Evolutionary conservation across 2,329 filamentous ascomycete species (phyloP), one percentile per base, ranked within the genome.

Genomic region (Pseudocercospora fijiensis): DNA sequence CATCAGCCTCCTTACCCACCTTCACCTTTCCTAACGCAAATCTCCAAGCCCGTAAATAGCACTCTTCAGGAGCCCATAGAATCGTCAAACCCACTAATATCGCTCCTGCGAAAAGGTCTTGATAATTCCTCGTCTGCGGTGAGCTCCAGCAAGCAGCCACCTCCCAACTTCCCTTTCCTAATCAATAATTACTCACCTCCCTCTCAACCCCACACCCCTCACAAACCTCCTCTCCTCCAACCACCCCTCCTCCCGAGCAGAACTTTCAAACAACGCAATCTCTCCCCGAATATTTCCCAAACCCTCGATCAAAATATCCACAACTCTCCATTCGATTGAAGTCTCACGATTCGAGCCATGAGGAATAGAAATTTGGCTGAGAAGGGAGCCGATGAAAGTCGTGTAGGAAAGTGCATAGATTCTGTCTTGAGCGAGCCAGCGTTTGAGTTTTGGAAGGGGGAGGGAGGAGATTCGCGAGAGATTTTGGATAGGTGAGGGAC

Each of bases 11-110:
- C 57, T 69, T 68, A 24, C 61, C 47, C 37, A 64, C 57, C 52
- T 63, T 56, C 55, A 69, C 65, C 62, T 70, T 66, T 60, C 70
- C 79, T 9, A 75, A 74, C 26, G 74, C 79, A 63, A 80, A 81
- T 63, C 75, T 75, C 81, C 81, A 83, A 41, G 80, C 77, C 45
- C 77, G 74, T 30, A 81, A 75, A 67, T 82, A 83, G 72, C 78
- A 81, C 76, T 81, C 85, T 76, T 94, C 90, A 0, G 89, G 92
- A 10, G 85, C 88, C 87, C 89, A 93, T 43, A 92, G 82, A 16
- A 90, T 83, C 2, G 90, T 83, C 64, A 91, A 80, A 8, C 87
- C 88, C 70, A 92, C 88, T 1, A 92, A 76, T 70, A 90, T 80
- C 2, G 82, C 82, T 8, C 81, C 83, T 60, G 87, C 84, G 16